Evolutionary conservation across 805 yeast species (phyloP).

Genomic region (Ogataea wickerhamii): DNA sequence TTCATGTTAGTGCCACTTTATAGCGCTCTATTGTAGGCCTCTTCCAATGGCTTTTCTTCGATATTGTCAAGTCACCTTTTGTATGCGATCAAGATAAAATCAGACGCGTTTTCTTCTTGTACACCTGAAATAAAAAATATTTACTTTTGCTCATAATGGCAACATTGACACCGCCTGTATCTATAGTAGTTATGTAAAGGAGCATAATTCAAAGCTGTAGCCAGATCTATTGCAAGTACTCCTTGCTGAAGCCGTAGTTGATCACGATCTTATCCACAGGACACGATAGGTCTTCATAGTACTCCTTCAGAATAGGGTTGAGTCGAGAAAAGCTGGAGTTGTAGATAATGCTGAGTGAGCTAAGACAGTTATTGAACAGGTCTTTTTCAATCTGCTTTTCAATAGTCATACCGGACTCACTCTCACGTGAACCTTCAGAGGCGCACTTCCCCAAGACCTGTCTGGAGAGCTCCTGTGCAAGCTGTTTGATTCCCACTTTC

Average conservation of each 20-base stretch:
- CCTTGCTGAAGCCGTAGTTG: conserved; percentile 29
- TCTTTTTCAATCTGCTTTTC: conserved; percentile 46
- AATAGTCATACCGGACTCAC: conserved; percentile 24
- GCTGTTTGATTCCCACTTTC: conserved; percentile 47
- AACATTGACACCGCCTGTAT: too few species aligned
- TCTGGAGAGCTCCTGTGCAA: conserved; percentile 52
- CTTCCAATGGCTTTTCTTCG: too few species aligned
- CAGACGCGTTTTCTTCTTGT: not conserved
- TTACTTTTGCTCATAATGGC: too few species aligned
- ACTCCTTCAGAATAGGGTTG: conserved; percentile 49
- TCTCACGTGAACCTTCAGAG: conserved; percentile 18
- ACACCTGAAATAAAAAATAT: not conserved
- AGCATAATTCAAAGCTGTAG: too few species aligned
- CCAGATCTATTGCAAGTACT: conserved; percentile 17
- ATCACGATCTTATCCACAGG: conserved; percentile 32
- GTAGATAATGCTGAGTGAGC: conserved; percentile 62
- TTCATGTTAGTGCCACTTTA: too few species aligned
- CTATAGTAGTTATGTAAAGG: too few species aligned
- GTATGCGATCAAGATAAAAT: too few species aligned
- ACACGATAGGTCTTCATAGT: conserved; percentile 39
- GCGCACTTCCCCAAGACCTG: conserved; percentile 39
- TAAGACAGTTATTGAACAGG: conserved; percentile 63
- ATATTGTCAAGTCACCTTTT: too few species aligned
- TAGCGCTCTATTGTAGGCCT: too few species aligned
- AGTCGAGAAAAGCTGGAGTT: conserved; percentile 51